These are phyloP conservation scores for Mucor ambiguus DNA, from an alignment of 371 early-diverging fungal genomes.

Conservation along the genomic window DNA sequence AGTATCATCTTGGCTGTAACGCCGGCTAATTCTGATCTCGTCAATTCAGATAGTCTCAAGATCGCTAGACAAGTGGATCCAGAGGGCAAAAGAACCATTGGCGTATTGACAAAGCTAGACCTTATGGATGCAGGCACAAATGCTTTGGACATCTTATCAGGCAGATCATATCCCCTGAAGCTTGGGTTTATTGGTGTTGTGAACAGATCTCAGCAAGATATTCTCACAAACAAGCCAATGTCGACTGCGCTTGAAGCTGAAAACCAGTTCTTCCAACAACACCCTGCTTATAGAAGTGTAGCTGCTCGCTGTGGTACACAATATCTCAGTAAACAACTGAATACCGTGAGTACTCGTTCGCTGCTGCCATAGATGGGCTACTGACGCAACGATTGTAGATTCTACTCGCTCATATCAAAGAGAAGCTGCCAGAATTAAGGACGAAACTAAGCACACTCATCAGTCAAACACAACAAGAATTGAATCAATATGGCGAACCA, in stretches of 20 bases:
- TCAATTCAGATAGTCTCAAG: conserved; percentile 93
- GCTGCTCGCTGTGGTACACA: conserved; percentile 84
- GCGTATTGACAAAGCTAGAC: conserved; percentile 94
- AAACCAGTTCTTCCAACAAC: conserved; percentile 76
- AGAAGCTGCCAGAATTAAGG: conserved; percentile 82
- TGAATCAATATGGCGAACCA: conserved; percentile 76
- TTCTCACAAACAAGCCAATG: conserved; percentile 82
- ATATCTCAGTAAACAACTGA: conserved; percentile 79
- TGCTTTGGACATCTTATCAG: conserved; percentile 85
- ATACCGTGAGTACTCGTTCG: conserved; percentile 53
- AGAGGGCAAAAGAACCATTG: conserved; percentile 85
- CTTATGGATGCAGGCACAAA: conserved; percentile 96
- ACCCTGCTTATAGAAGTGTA: conserved; percentile 83
- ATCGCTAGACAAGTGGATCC: conserved; percentile 93
- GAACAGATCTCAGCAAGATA: conserved; percentile 90
- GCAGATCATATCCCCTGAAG: conserved; percentile 80
- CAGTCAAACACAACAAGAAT: conserved; percentile 82
- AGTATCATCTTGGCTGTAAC: conserved; percentile 95
- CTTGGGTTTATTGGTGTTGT: conserved; percentile 93
- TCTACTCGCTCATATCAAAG: conserved; percentile 80
- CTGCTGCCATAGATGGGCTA: not conserved
- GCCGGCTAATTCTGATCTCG: conserved; percentile 91
- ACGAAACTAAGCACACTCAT: conserved; percentile 79
- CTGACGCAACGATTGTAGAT: conserved; percentile 44
- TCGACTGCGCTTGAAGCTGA: conserved; percentile 76